These are phyloP conservation scores for Acephala macrosclerotiorum DNA, from an alignment of 2,329 filamentous ascomycete genomes.

Conservation along the genomic window DNA sequence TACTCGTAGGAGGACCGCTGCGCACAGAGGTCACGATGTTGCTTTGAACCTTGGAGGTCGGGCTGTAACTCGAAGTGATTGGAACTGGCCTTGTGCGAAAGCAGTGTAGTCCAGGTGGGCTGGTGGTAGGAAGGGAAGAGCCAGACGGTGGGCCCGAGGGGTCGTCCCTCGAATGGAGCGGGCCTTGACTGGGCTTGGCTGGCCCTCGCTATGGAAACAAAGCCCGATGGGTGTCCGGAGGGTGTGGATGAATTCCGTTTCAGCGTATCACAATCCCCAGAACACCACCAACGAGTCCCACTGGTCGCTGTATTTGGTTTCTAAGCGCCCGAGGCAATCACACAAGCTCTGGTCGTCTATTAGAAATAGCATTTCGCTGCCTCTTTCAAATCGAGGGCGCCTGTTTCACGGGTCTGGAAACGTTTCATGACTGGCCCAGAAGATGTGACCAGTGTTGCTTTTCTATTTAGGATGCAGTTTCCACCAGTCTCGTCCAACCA, in stretches of 20 bases:
- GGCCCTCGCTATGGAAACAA: too few species aligned
- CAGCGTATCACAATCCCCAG: conserved; percentile 19
- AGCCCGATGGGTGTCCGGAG: background rate
- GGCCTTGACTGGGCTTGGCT: background rate
- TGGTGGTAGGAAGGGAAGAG: background rate
- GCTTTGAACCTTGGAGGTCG: conserved; percentile 24
- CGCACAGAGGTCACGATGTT: conserved; percentile 30
- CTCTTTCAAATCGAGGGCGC: conserved; percentile 24
- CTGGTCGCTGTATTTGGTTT: conserved; percentile 14
- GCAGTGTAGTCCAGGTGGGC: conserved; percentile 21
- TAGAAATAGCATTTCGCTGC: background rate
- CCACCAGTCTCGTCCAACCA: conserved; percentile 20
- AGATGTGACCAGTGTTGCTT: conserved; percentile 32
- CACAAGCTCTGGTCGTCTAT: conserved; percentile 4
- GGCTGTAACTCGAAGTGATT: conserved; percentile 23
- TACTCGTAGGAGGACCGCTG: conserved; percentile 10
- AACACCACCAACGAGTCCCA: conserved; percentile 1
- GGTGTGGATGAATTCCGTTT: conserved; percentile 1
- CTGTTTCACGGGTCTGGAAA: conserved; percentile 36
- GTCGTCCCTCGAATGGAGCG: conserved; percentile 9
- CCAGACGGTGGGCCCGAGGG: conserved; percentile 12
- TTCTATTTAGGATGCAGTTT: conserved; percentile 31
- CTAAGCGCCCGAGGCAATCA: conserved; percentile 27
- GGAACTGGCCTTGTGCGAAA: conserved; percentile 9
- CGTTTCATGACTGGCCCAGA: conserved; percentile 38